Percentiles rank a stretch among this genome's conserved stretches.
Evolutionary conservation across 371 early-diverging fungal species (phyloP).

Genomic region (Coemansia sp.): DNA sequence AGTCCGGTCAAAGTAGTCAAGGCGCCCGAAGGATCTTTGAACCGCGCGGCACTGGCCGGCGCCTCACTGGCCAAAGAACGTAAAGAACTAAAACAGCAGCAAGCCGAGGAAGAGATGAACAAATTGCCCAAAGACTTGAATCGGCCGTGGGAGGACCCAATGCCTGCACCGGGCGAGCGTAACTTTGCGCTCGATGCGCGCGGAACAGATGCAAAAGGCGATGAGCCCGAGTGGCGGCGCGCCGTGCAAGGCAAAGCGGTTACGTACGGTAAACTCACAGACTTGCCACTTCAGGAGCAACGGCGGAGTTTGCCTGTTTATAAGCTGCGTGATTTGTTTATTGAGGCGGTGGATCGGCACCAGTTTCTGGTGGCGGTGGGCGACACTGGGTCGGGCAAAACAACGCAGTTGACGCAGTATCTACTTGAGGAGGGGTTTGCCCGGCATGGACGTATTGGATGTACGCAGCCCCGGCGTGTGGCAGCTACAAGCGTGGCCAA

Average conservation of each 20-base stretch:
- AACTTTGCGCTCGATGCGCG: conserved; percentile 88
- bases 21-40: conserved; percentile 94
- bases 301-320: conserved; percentile 87
- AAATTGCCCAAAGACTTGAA: conserved; percentile 88
- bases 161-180: conserved; percentile 79
- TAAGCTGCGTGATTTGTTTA: conserved; percentile 74
- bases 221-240: conserved; percentile 92
- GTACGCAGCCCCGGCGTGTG: conserved; percentile 99
- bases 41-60: conserved; percentile 92
- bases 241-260: conserved; percentile 85
- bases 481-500: conserved; percentile 99
- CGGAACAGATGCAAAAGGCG: conserved; percentile 49
- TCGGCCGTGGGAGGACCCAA: conserved; percentile 92
- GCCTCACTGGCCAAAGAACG: conserved; percentile 93
- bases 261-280: conserved; percentile 89
- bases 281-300: conserved; percentile 87
- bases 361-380: conserved; percentile 94
- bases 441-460: conserved; percentile 85
- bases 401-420: conserved; percentile 99
- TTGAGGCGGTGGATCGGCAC: conserved; percentile 83
- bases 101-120: conserved; percentile 84
- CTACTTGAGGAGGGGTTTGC: conserved; percentile 92
- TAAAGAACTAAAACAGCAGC: conserved; percentile 81
- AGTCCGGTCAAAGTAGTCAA: conserved; percentile 96
- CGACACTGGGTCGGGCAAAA: conserved; percentile 99